These are phyloP conservation scores for Colletotrichum kahawae DNA, from an alignment of 2,329 filamentous ascomycete genomes.

Conservation along the genomic window DNA sequence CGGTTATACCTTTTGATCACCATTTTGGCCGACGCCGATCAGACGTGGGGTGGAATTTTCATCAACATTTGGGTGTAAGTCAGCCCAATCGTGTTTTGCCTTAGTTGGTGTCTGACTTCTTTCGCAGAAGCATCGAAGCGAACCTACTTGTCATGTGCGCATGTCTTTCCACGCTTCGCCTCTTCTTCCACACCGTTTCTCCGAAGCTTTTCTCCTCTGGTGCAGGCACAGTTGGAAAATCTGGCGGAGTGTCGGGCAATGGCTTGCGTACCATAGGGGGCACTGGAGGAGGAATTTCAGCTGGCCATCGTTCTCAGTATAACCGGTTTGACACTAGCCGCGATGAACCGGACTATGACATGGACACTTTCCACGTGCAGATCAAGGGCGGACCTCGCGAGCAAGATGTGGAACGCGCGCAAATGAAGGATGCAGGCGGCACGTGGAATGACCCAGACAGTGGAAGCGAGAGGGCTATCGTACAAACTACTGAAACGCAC, in stretches of 20 bases:
- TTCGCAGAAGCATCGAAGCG: constrained; percentile 35
- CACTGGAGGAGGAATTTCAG: neutral
- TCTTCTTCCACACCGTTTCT: constrained; percentile 33
- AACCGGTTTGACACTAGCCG: neutral
- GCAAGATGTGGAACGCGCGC: neutral
- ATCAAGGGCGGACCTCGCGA: neutral
- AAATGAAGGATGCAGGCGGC: neutral
- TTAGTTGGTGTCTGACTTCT: neutral
- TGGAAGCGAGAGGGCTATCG: neutral
- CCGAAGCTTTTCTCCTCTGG: constrained; percentile 26
- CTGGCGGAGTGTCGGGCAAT: neutral
- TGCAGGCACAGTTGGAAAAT: neutral
- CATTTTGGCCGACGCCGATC: constrained; percentile 29
- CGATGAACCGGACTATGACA: neutral
- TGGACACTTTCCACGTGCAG: neutral
- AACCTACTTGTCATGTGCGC: constrained; percentile 45
- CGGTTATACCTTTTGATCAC: constrained; percentile 29
- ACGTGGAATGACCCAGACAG: neutral
- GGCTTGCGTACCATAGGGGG: neutral
- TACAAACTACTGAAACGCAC: neutral
- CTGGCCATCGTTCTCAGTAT: neutral
- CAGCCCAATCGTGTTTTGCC: neutral
- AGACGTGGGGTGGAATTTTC: constrained; percentile 30
- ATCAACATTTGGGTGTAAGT: constrained; percentile 32
- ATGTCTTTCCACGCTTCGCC: constrained; percentile 35